These are phyloP conservation scores for Trypethelium eluteriae DNA, from an alignment of 495 filamentous ascomycete species.

Conservation along the genomic window DNA sequence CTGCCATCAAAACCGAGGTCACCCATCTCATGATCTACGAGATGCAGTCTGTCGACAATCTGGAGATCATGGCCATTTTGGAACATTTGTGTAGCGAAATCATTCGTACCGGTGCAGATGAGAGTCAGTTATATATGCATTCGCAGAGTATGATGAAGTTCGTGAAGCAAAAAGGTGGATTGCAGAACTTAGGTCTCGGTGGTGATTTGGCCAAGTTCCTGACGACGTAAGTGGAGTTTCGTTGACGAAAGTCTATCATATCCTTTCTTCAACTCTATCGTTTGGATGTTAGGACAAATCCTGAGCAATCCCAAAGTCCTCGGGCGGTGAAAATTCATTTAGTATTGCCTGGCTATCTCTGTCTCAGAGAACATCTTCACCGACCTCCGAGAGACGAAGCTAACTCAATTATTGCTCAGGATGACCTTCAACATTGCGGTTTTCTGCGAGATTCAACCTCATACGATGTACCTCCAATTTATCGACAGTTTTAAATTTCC, in stretches of 20 bases:
- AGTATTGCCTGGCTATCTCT: no score
- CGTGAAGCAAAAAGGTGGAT: conserved; percentile 28
- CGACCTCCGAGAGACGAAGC: conserved; percentile 13
- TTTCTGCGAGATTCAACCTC: conserved; percentile 24
- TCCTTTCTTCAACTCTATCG: no score
- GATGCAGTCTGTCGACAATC: not conserved
- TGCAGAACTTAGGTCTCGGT: conserved; percentile 17
- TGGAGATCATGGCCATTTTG: conserved; percentile 29
- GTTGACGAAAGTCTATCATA: not conserved
- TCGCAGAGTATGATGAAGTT: conserved; percentile 27
- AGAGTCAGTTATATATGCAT: conserved; percentile 25
- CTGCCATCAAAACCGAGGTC: conserved; percentile 5
- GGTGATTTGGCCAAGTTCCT: conserved; percentile 18
- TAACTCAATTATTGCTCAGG: conserved; percentile 23
- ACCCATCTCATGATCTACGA: conserved; percentile 8
- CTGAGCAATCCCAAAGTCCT: no score
- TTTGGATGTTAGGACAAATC: no score
- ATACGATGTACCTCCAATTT: conserved; percentile 23
- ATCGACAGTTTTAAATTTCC: conserved; percentile 12
- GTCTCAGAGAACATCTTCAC: no score
- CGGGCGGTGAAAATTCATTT: no score
- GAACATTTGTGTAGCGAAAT: conserved; percentile 32
- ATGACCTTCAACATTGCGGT: conserved; percentile 25
- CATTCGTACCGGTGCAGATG: conserved; percentile 23
- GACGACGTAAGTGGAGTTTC: conserved; percentile 18